Evolutionary conservation across 768 basidiomycete species (phyloP).

Genomic region (Rhizopogon sp.): DNA sequence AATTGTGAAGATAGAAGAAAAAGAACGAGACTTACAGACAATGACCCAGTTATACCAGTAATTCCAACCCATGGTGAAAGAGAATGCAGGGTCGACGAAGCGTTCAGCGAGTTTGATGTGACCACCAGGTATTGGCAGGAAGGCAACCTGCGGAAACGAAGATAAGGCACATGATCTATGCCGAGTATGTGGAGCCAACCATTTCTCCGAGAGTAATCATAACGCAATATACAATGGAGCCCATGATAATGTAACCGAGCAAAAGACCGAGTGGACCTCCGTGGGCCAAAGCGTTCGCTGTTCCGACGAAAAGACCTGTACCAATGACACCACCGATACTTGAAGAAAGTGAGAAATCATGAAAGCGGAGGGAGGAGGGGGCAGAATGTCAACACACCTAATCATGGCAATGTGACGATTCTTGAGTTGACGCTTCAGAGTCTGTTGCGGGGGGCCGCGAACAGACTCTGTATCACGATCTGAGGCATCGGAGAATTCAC

Average conservation of each 20-base stretch:
- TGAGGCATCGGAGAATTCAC: slow-evolving; percentile 11
- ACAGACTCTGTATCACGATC: slow-evolving; percentile 18
- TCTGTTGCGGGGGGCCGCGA: background rate
- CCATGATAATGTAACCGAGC: slow-evolving; percentile 64
- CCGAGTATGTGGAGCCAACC: slow-evolving; percentile 63
- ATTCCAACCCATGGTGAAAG: slow-evolving; percentile 52
- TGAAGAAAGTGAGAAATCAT: background rate
- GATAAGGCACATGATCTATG: slow-evolving; percentile 28
- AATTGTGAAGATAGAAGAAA: slow-evolving; percentile 8
- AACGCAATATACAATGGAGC: slow-evolving; percentile 63
- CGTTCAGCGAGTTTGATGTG: slow-evolving; percentile 80
- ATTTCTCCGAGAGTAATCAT: slow-evolving; percentile 69
- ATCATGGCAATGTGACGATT: slow-evolving; percentile 84
- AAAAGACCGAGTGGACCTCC: slow-evolving; percentile 75
- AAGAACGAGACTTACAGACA: slow-evolving; percentile 10
- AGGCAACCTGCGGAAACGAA: slow-evolving; percentile 61
- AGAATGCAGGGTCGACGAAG: slow-evolving; percentile 74
- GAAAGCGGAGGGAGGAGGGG: background rate
- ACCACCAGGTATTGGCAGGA: slow-evolving; percentile 72
- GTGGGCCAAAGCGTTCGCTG: slow-evolving; percentile 39
- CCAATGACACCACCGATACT: slow-evolving; percentile 59
- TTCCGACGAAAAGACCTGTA: slow-evolving; percentile 68
- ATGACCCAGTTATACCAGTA: slow-evolving; percentile 40
- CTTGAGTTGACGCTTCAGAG: slow-evolving; percentile 58
- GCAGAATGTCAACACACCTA: slow-evolving; percentile 35